phyloP scores from a whole-genome alignment of 805 yeast species.

The Candida adriatica region DNA sequence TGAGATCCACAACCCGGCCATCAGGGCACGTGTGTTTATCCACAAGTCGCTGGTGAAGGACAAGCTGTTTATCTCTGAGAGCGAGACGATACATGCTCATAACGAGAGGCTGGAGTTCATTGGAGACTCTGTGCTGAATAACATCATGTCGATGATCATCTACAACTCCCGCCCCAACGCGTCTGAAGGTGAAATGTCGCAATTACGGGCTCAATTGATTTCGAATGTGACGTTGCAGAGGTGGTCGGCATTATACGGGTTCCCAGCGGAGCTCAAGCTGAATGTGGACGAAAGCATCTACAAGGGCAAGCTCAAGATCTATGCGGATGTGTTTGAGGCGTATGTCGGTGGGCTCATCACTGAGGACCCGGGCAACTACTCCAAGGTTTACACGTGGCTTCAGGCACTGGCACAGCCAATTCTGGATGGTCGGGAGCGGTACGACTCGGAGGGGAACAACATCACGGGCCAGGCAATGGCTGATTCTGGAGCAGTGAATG shows the following conservation, averaged over 20 bases:
- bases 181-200: slow-evolving; percentile 76
- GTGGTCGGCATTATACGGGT: slow-evolving; percentile 63
- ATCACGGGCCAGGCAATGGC: slow-evolving; percentile 1
- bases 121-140: slow-evolving; percentile 82
- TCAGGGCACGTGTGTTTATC: slow-evolving; percentile 66
- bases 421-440: slow-evolving; percentile 3
- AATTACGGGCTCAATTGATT: slow-evolving; percentile 61
- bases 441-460: slow-evolving; percentile 8
- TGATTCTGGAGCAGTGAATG: slow-evolving; percentile 31
- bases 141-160: slow-evolving; percentile 61
- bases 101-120: slow-evolving; percentile 86
- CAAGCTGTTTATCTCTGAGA: slow-evolving; percentile 45
- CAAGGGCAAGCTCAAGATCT: slow-evolving; percentile 58
- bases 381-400: slow-evolving; percentile 52
- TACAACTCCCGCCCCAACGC: slow-evolving; percentile 61
- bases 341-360: slow-evolving; percentile 78
- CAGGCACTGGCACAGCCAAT: slow-evolving; percentile 42
- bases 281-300: slow-evolving; percentile 40
- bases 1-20: slow-evolving; percentile 46
- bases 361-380: slow-evolving; percentile 44
- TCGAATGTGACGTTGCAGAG: slow-evolving; percentile 65
- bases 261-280: slow-evolving; percentile 49
- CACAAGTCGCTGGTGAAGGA: slow-evolving; percentile 70
- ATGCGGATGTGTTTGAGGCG: slow-evolving; percentile 92
- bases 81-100: slow-evolving; percentile 54